Base-by-base conservation (phyloP, 2,329 filamentous ascomycete genomes). In the Fusarium pininemorale region DNA sequence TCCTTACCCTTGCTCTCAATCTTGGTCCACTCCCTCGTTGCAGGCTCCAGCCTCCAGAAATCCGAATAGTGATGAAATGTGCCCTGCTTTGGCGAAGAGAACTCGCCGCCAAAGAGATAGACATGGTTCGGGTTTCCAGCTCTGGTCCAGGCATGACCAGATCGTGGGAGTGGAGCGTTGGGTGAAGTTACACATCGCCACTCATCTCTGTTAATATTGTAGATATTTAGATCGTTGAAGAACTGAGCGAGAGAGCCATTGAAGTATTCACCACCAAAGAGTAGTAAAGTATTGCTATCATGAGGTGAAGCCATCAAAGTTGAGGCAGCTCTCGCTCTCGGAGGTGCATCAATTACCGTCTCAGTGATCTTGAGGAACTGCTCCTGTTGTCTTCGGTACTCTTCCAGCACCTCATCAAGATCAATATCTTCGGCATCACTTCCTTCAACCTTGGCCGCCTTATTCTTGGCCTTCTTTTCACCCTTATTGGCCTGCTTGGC, bases 61-160 rank as follows among this genome's bases (percentile, higher is more conserved):
- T 98, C 96, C 79, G 97, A 98, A 85, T 99, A 99, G 83, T 99
- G 96, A 82, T 99, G 98, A 80, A 99, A 99, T 0, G 96, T 98
- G 8, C 96, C 96, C 83, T 98, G 96, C 81, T 98, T 98, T 5
- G 96, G 96, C 35, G 93, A 96, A 66, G 94, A 97, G 82, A 99
- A 99, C 83, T 99, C 96, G 70, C 96, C 96, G 73, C 96, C 96
- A 79, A 98, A 98, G 22, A 99, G 85, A 81, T 97, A 99, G 59
- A 98, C 90, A 39, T 93, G 91, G 72, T 92, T 93, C 22, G 92
- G 87, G 82, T 98, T 98, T 54, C 93, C 94, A 65, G 94, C 95
- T 66, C 95, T 90, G 78, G 94, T 97, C 94, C 95, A 98, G 22
- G 96, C 96, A 87, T 98, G 96, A 6, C 96, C 96, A 69, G 93